phyloP scores from a whole-genome alignment of 257 asterid species.

The Ehretia macrophylla region DNA sequence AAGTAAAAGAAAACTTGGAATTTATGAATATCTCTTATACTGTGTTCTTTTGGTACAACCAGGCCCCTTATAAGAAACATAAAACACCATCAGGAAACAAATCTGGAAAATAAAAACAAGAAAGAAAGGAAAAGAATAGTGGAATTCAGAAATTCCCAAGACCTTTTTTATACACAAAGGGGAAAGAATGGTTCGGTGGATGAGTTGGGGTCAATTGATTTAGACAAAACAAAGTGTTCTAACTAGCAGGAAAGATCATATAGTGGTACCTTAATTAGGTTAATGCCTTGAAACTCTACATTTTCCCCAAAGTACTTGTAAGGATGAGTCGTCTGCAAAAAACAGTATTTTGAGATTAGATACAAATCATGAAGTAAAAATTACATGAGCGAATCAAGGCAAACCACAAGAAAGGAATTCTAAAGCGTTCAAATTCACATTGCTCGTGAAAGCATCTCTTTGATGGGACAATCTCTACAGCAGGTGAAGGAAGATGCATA shows the following conservation, averaged over 20 bases:
- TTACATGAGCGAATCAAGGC: background rate
- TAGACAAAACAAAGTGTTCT: background rate
- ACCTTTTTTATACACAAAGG: too few relatives aligned
- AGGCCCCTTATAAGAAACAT: too few relatives aligned
- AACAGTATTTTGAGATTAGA: background rate
- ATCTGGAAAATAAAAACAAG: too few relatives aligned
- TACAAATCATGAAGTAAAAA: background rate
- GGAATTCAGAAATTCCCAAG: too few relatives aligned
- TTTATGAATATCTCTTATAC: too few relatives aligned
- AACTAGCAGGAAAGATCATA: background rate
- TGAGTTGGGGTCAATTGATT: too few relatives aligned
- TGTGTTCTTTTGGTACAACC: too few relatives aligned
- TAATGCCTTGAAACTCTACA: slow-evolving; percentile 30
- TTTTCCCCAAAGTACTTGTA: slow-evolving; percentile 30
- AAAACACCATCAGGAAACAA: too few relatives aligned
- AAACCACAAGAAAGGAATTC: background rate
- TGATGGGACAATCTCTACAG: slow-evolving; percentile 38
- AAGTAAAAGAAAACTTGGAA: too few relatives aligned
- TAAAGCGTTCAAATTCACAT: background rate
- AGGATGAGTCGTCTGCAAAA: slow-evolving; percentile 26
- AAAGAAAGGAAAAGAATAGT: too few relatives aligned
- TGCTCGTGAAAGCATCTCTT: slow-evolving; percentile 12
- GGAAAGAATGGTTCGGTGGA: too few relatives aligned
- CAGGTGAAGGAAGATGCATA: slow-evolving; percentile 32
- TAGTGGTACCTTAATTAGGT: slow-evolving; percentile 22